Conservation (phyloP, 805 yeast genomes). For the Ogataea henricii region DNA sequence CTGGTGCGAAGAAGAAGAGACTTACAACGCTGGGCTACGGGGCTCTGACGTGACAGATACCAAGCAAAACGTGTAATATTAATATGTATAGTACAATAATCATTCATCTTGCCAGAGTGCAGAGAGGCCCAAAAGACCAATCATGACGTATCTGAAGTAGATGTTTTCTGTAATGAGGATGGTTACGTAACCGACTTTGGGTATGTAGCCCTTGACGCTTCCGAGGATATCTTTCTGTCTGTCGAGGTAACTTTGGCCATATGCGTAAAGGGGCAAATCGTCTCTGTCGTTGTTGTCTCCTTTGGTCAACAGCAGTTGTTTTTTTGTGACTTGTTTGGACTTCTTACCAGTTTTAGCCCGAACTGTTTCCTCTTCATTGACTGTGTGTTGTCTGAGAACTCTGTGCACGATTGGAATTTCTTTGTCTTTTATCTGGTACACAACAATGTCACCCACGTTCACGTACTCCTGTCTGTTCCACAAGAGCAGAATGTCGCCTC, state of each 20-base stretch:
- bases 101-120: constrained; percentile 63
- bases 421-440: constrained; percentile 78
- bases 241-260: constrained; percentile 72
- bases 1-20: constrained; percentile 19
- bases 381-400: constrained; percentile 80
- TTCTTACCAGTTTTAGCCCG: constrained; percentile 18
- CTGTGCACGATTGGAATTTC: constrained; percentile 96
- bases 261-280: constrained; percentile 82
- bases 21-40: constrained; percentile 32
- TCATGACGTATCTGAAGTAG: constrained; percentile 74
- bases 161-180: constrained; percentile 87
- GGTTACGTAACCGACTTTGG: constrained; percentile 87
- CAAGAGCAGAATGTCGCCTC: constrained; percentile 90
- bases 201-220: constrained; percentile 89
- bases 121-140: constrained; percentile 73
- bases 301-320: constrained; percentile 80
- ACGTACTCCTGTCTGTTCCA: constrained; percentile 78
- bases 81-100: constrained; percentile 2
- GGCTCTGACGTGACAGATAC: constrained; percentile 11
- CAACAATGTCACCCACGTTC: constrained; percentile 90
- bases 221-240: constrained; percentile 82
- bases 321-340: constrained; percentile 12
- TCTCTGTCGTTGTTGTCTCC: constrained; percentile 96
- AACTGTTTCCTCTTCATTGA: constrained; percentile 22
- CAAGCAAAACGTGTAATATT: neutral